Base-by-base conservation (phyloP, 2,329 filamentous ascomycete species). In the Monosporascus cannonballus region DNA sequence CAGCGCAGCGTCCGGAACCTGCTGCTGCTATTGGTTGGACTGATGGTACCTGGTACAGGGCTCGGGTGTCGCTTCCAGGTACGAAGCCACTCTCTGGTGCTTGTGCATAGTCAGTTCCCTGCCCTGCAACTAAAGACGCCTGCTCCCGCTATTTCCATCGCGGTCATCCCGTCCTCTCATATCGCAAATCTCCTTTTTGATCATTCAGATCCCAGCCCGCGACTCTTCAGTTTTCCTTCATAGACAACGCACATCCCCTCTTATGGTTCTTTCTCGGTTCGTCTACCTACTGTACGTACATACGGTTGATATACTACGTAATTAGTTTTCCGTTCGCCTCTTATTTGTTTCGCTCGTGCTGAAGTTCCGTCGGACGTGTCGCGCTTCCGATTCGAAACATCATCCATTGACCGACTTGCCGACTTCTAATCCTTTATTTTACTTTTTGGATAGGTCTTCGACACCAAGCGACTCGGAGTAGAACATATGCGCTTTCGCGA, bases 141-240 rank as follows among this genome's bases (percentile, higher is more conserved):
- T 15, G 1, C 2, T 39, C 47, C 11, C 53, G 42, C 42, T 46
- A 22, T 22, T 27, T 46, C 24, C 24, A 30, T 46, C 42, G 22
- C 42, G 17, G 14, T 24, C 15, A 17, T 25, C 14, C 42, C 17
- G n/a, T 27, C 22, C 42, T 27, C 42, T 25, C 11, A 34, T 14
- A 49, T 49, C 48, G 37, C 48, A 49, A 49, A 49, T 41, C 48
- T 49, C 48, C 48, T 49, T 49, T 49, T 24, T 42, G 22, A 6
- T 8, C 36, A 6, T 41, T 20, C 47, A 7, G 9, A 36, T 41
- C 14, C 42, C 20, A 15, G 9, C 42, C 42, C 22, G 24, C 24
- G 24, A n/a, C 25, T 30, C n/a, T n/a, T 46, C 42, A 18, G 8
- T 14, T 27, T 27, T 25, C 41, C 15, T n/a, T 30, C 24, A 22